phyloP scores from a whole-genome alignment of 176 grass and related monocot species.

The Zea mays region DNA sequence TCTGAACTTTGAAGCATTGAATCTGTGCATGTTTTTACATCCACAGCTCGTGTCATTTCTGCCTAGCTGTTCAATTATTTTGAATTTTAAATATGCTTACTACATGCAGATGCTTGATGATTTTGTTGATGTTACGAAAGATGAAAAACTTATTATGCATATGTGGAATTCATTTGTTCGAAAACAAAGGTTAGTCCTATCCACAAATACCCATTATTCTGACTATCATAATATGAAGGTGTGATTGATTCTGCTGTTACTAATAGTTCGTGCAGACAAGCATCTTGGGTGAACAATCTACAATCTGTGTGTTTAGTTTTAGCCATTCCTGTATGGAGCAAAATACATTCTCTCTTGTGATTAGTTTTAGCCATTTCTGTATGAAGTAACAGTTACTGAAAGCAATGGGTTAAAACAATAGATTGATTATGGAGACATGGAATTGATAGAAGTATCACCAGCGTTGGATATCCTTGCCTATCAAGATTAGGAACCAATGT shows the following conservation, averaged over 20 bases:
- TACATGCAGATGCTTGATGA: constrained; percentile 95
- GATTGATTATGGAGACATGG: too few species aligned
- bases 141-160: constrained; percentile 99
- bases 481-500: too few species aligned
- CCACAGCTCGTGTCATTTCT: constrained; percentile 13
- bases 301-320: neutral
- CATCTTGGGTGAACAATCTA: neutral
- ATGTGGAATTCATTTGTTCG: constrained; percentile 99
- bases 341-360: too few species aligned
- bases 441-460: too few species aligned
- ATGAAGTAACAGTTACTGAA: neutral
- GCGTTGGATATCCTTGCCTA: too few species aligned
- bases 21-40: constrained; percentile 13
- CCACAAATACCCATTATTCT: constrained; percentile 9
- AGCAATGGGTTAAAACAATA: neutral
- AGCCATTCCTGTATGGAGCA: neutral
- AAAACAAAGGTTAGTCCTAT: constrained; percentile 74
- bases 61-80: constrained; percentile 30
- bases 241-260: neutral
- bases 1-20: constrained; percentile 9
- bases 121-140: constrained; percentile 96
- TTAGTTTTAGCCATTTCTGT: neutral
- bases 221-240: neutral
- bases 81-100: constrained; percentile 3
- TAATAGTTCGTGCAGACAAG: neutral